Conservation (phyloP, 73 alveolate species). For the Paramecium pentaurelia region DNA sequence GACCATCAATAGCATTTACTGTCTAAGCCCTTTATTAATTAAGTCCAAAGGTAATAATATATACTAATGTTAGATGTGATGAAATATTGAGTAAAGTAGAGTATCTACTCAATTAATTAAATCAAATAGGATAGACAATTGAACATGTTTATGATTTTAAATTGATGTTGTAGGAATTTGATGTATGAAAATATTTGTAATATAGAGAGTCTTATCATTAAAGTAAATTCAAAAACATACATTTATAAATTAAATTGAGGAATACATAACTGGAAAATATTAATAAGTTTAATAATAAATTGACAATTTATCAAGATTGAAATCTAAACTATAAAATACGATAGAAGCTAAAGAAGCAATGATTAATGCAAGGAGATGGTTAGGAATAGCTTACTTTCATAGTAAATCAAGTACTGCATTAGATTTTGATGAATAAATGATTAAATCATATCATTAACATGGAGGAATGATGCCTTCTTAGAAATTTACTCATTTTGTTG, state of each 20-base stretch:
- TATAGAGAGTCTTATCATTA: not conserved
- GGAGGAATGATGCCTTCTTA: conserved; percentile 36
- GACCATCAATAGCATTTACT: not conserved
- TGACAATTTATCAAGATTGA: not conserved
- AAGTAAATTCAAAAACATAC: conserved; percentile 24
- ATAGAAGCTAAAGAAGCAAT: conserved; percentile 1
- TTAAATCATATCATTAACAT: not conserved
- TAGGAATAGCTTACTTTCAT: not conserved
- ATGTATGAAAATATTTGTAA: not conserved
- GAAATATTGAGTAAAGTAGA: conserved; percentile 39
- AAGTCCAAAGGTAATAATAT: not conserved
- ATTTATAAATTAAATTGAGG: conserved; percentile 51
- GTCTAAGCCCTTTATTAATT: not conserved
- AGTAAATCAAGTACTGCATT: conserved; percentile 34
- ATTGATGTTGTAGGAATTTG: not conserved
- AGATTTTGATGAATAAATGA: not conserved
- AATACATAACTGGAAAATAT: not conserved
- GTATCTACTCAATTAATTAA: not conserved
- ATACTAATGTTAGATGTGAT: conserved; percentile 38
- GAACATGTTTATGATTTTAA: conserved; percentile 36
- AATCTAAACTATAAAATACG: not conserved
- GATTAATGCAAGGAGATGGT: conserved; percentile 19
- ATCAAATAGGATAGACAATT: conserved; percentile 5
- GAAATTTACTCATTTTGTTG: conserved; percentile 75
- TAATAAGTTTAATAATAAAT: not conserved